A percentile compares a stretch with the other conserved stretches of the same genome.
Evolutionary conservation across 805 yeast species (phyloP).

Genomic region (Sugiyamaella mastotermitis): DNA sequence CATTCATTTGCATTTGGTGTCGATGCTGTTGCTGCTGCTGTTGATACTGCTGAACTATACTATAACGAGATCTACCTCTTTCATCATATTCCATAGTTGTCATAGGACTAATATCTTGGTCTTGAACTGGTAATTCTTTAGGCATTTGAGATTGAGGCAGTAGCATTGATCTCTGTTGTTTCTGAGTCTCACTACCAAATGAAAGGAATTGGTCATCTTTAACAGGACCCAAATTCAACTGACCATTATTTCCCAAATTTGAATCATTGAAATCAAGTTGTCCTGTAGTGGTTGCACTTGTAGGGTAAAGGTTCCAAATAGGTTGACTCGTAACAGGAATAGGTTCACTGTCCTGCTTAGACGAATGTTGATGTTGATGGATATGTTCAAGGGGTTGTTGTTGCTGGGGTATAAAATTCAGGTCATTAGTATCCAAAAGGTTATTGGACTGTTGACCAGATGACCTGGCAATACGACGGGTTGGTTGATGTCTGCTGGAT

Average conservation of each 20-base stretch:
- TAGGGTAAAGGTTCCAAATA: slow-evolving; percentile 10
- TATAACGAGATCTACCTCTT: slow-evolving; percentile 4
- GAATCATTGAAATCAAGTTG: too few species aligned
- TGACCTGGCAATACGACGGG: too few species aligned
- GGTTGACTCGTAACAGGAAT: slow-evolving; percentile 16
- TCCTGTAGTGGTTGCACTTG: background rate
- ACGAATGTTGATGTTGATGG: too few species aligned
- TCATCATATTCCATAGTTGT: slow-evolving; percentile 10
- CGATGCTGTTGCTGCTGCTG: slow-evolving; percentile 14
- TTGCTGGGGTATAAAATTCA: too few species aligned
- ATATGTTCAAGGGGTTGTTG: too few species aligned
- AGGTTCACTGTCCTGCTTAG: too few species aligned
- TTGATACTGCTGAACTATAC: slow-evolving; percentile 15
- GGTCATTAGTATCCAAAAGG: too few species aligned
- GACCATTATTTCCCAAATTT: background rate
- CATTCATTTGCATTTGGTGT: slow-evolving; percentile 10
- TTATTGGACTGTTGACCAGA: too few species aligned
- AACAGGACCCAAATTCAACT: background rate
- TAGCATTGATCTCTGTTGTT: slow-evolving; percentile 12
- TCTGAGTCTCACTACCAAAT: slow-evolving; percentile 15
- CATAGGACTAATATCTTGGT: background rate
- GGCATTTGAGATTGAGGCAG: slow-evolving; percentile 3
- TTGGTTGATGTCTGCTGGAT: too few species aligned
- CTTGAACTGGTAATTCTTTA: background rate
- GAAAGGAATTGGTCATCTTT: slow-evolving; percentile 9